Evolutionary conservation across 768 basidiomycete genomes (phyloP).

Genomic region (Gautieria morchelliformis): DNA sequence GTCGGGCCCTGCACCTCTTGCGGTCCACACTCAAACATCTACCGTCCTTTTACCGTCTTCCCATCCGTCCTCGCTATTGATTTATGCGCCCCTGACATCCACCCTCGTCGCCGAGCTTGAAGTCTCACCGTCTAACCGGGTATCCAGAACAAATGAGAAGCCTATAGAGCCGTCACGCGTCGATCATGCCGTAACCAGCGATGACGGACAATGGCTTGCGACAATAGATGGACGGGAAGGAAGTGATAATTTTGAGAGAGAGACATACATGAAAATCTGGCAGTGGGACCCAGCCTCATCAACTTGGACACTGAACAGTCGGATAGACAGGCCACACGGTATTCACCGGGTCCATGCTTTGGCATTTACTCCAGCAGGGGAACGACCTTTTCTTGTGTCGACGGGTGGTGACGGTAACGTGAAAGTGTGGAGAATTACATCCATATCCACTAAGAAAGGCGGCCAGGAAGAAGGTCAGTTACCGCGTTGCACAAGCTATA

Average conservation of each 20-base stretch:
- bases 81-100: constrained; percentile 67
- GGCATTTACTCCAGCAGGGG: constrained; percentile 51
- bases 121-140: constrained; percentile 85
- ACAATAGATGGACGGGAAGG: constrained; percentile 72
- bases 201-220: constrained; percentile 82
- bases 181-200: constrained; percentile 55
- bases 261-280: constrained; percentile 87
- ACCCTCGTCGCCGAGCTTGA: constrained; percentile 79
- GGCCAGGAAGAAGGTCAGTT: constrained; percentile 40
- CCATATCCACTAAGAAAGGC: constrained; percentile 34
- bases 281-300: constrained; percentile 58
- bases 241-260: constrained; percentile 53
- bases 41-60: constrained; percentile 86
- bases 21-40: constrained; percentile 62
- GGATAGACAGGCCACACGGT: constrained; percentile 84
- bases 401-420: constrained; percentile 66
- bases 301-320: constrained; percentile 73
- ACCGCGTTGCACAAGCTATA: not conserved
- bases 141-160: constrained; percentile 74
- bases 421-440: constrained; percentile 71
- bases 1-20: constrained; percentile 47
- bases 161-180: constrained; percentile 68
- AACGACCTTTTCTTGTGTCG: constrained; percentile 48
- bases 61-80: constrained; percentile 91
- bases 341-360: constrained; percentile 48